Conservation (phyloP, 1,284 basidiomycete genomes). For the Peniophora sp. region DNA sequence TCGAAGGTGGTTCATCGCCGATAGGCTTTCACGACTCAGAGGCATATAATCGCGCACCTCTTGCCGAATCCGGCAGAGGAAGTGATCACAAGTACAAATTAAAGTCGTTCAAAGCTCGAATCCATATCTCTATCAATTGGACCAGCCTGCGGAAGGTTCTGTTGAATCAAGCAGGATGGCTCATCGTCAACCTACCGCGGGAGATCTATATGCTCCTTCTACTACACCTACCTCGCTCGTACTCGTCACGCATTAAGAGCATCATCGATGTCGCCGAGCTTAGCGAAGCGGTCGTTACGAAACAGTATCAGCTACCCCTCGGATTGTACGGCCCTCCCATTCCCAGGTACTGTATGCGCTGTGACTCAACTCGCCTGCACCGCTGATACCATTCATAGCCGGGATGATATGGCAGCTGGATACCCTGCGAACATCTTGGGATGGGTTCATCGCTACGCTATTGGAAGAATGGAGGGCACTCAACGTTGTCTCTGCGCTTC, state of each 20-base stretch:
- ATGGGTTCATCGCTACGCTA: constrained; percentile 60
- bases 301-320: constrained; percentile 45
- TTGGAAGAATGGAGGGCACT: constrained; percentile 71
- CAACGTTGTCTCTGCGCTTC: constrained; percentile 64
- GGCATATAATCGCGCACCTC: no score
- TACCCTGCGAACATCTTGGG: constrained; percentile 33
- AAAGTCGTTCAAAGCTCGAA: no score
- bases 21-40: no score
- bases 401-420: no score
- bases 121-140: no score
- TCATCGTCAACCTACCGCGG: constrained; percentile 46
- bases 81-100: no score
- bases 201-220: constrained; percentile 56
- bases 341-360: constrained; percentile 10
- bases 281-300: constrained; percentile 58
- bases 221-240: constrained; percentile 60
- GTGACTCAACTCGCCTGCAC: no score
- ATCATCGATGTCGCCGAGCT: constrained; percentile 71
- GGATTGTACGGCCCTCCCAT: constrained; percentile 10
- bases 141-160: constrained; percentile 4
- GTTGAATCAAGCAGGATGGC: constrained; percentile 16
- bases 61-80: no score
- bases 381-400: no score
- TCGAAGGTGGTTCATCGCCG: no score
- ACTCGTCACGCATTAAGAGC: constrained; percentile 61